Evolutionary conservation across 148 eudicot genomes (phyloP).

Genomic region (Salicornia ramosissima): DNA sequence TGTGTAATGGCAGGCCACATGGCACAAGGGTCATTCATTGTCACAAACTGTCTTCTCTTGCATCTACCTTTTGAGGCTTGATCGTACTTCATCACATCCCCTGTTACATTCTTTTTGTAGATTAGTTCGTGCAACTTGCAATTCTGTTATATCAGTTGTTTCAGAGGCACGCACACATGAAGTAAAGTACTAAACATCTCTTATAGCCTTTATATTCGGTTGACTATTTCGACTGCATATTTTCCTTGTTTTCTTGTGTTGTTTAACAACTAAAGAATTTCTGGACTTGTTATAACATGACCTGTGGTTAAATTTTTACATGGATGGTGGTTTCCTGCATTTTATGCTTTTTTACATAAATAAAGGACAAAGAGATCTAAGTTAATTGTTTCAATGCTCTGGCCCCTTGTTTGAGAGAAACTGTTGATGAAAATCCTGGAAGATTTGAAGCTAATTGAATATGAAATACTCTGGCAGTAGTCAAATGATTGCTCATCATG

Average conservation of each 20-base stretch:
- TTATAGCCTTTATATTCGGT: constrained; percentile 19
- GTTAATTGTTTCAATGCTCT: not conserved
- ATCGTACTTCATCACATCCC: constrained; percentile 76
- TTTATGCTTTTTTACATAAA: not conserved
- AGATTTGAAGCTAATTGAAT: not conserved
- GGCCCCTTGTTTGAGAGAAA: not conserved
- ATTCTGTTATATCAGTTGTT: constrained; percentile 80
- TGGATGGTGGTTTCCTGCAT: not conserved
- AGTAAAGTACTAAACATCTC: constrained; percentile 64
- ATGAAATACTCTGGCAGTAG: not conserved
- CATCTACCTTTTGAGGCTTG: constrained; percentile 82
- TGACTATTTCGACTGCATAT: not conserved
- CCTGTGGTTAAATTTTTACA: not conserved
- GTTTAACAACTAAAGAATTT: not conserved
- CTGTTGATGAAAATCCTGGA: not conserved
- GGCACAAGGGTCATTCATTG: constrained; percentile 98
- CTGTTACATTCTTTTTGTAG: constrained; percentile 79
- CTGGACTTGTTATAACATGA: not conserved
- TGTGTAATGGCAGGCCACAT: constrained; percentile 81
- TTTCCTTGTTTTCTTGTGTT: not conserved
- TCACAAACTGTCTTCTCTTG: constrained; percentile 93
- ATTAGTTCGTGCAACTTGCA: constrained; percentile 76
- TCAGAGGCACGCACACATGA: constrained; percentile 96
- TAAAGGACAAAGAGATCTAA: not conserved
- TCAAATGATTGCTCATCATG: not conserved